phyloP scores from a whole-genome alignment of 1,284 basidiomycete genomes.

The Fomitiporia mediterranea region DNA sequence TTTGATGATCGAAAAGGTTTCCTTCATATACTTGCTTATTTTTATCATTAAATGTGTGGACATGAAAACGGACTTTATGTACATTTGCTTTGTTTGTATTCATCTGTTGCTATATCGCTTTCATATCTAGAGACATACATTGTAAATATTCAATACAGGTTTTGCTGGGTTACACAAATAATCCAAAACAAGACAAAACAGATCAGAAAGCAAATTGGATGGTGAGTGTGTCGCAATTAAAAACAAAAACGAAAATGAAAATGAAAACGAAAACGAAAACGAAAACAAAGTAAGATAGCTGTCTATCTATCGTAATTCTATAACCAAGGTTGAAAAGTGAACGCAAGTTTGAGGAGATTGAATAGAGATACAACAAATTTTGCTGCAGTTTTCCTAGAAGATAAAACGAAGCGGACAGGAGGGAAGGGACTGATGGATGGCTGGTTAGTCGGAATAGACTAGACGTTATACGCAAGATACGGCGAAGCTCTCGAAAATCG shows the following conservation, averaged over 20 bases:
- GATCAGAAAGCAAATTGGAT: background rate
- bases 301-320: background rate
- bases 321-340: background rate
- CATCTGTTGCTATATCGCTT: background rate
- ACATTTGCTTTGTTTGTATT: background rate
- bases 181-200: background rate
- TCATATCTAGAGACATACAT: background rate
- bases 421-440: too few relatives aligned
- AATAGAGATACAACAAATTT: too few relatives aligned
- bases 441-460: too few relatives aligned
- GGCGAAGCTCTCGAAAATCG: slow-evolving; percentile 21
- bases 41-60: too few relatives aligned
- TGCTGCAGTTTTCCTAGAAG: too few relatives aligned
- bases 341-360: too few relatives aligned
- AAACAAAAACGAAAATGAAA: background rate
- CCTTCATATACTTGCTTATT: too few relatives aligned
- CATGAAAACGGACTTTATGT: too few relatives aligned
- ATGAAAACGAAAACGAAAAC: background rate
- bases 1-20: too few relatives aligned
- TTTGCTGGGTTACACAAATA: background rate
- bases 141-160: background rate
- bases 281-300: background rate
- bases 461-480: slow-evolving; percentile 18
- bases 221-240: background rate
- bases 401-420: too few relatives aligned